These are phyloP conservation scores for Physocladia obscura DNA, from an alignment of 192 early-diverging fungal species.

Conservation along the genomic window DNA sequence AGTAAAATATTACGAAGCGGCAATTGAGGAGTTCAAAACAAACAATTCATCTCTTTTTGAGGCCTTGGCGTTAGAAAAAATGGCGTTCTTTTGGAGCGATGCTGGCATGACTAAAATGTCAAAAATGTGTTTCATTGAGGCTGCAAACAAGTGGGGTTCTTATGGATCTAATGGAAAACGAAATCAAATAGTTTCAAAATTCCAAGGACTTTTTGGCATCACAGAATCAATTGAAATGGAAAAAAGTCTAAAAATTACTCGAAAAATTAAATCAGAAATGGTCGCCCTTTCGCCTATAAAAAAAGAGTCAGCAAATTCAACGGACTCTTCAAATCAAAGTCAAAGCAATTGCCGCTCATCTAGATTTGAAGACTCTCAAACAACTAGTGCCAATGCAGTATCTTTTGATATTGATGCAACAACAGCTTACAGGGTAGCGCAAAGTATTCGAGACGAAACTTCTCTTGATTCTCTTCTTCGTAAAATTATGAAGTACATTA, in stretches of 20 bases:
- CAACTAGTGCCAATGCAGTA: slow-evolving; percentile 15
- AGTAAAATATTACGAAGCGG: slow-evolving; percentile 38
- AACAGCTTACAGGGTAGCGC: slow-evolving; percentile 51
- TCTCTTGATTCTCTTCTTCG: slow-evolving; percentile 42
- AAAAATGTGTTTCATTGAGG: slow-evolving; percentile 34
- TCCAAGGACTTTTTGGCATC: slow-evolving; percentile 4
- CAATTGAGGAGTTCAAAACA: slow-evolving; percentile 38
- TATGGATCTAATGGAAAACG: slow-evolving; percentile 46
- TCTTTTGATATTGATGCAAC: slow-evolving; percentile 48
- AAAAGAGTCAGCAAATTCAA: neutral
- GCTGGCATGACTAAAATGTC: slow-evolving; percentile 36
- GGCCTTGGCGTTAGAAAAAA: slow-evolving; percentile 41
- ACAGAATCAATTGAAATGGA: neutral
- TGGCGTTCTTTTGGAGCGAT: slow-evolving; percentile 37
- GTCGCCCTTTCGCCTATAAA: neutral
- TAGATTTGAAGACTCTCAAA: slow-evolving; percentile 19
- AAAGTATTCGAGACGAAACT: slow-evolving; percentile 49
- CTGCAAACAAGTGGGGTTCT: slow-evolving; percentile 39
- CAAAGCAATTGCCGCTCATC: neutral
- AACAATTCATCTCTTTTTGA: slow-evolving; percentile 42
- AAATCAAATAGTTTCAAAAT: slow-evolving; percentile 23
- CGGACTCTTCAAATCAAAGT: neutral
- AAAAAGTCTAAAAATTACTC: neutral
- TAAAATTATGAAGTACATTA: slow-evolving; percentile 46
- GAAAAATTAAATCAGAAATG: neutral